A percentile compares a stretch with the other conserved stretches of the same genome.
Conservation (phyloP, 805 yeast genomes). For the Teunomyces stri region DNA sequence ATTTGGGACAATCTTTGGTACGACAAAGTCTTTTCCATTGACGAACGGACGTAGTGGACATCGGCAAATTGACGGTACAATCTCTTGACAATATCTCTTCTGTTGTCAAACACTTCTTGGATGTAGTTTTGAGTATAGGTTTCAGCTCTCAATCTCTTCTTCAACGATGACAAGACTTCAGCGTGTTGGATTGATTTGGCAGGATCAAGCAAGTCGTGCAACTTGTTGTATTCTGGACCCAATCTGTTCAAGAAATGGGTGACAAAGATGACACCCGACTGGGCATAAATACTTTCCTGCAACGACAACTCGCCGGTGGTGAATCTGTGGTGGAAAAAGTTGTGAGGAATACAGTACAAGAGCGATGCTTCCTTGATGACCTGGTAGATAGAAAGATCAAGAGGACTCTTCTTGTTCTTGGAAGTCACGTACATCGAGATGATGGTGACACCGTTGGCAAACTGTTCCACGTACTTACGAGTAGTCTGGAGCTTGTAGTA, state of each 20-base stretch:
- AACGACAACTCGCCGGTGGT: slow-evolving; percentile 76
- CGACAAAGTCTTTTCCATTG: slow-evolving; percentile 75
- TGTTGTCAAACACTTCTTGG: slow-evolving; percentile 67
- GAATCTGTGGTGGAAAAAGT: slow-evolving; percentile 72
- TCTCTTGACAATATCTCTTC: slow-evolving; percentile 71
- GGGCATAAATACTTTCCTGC: slow-evolving; percentile 93
- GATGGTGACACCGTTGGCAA: slow-evolving; percentile 82
- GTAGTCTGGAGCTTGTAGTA: slow-evolving; percentile 83
- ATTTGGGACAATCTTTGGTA: slow-evolving; percentile 82
- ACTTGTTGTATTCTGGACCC: slow-evolving; percentile 81
- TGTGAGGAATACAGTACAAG: slow-evolving; percentile 86
- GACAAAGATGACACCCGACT: slow-evolving; percentile 87
- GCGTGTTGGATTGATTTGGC: slow-evolving; percentile 61
- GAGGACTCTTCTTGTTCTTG: slow-evolving; percentile 47
- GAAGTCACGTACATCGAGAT: slow-evolving; percentile 83
- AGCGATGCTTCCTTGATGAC: slow-evolving; percentile 92
- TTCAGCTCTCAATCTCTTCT: slow-evolving; percentile 87
- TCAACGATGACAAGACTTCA: slow-evolving; percentile 75
- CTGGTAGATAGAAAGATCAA: slow-evolving; percentile 80
- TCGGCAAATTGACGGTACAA: slow-evolving; percentile 91
- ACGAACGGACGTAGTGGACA: slow-evolving; percentile 73
- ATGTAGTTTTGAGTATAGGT: slow-evolving; percentile 87
- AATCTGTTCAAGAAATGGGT: slow-evolving; percentile 92
- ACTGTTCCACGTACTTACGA: slow-evolving; percentile 92
- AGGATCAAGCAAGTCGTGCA: slow-evolving; percentile 62